Evolutionary conservation across 495 filamentous ascomycete genomes (phyloP).

Genomic region (Lentithecium fluviatile): DNA sequence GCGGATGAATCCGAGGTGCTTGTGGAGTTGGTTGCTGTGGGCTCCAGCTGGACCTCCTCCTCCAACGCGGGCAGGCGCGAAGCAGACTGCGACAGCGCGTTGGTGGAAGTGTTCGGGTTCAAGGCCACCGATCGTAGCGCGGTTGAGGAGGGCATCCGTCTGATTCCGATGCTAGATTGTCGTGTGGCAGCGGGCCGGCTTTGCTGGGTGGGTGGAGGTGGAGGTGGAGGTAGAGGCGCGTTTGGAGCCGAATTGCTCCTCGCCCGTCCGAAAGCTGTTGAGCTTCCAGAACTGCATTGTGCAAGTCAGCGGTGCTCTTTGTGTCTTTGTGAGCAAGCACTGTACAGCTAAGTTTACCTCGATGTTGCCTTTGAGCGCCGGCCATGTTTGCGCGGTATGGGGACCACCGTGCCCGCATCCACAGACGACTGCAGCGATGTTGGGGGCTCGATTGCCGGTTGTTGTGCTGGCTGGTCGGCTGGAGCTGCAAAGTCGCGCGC

Average conservation of each 20-base stretch:
- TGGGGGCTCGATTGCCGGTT: constrained; percentile 15
- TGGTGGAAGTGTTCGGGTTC: background rate
- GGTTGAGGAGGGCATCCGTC: constrained; percentile 19
- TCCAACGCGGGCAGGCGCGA: constrained; percentile 21
- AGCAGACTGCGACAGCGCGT: background rate
- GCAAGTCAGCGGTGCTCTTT: constrained; percentile 16
- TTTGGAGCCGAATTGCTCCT: constrained; percentile 3
- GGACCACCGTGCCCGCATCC: constrained; percentile 20
- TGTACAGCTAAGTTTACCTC: background rate
- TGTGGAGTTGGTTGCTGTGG: background rate
- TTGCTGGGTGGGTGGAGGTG: background rate
- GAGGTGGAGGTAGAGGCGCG: background rate
- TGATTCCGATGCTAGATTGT: constrained; percentile 32
- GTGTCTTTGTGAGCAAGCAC: background rate
- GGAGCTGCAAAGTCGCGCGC: constrained; percentile 26
- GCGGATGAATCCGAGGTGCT: background rate
- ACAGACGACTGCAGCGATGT: constrained; percentile 27
- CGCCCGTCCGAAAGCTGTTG: background rate
- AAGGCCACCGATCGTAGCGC: constrained; percentile 6
- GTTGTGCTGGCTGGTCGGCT: background rate
- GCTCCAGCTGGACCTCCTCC: constrained; percentile 15
- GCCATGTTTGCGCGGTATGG: constrained; percentile 5
- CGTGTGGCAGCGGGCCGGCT: constrained; percentile 17
- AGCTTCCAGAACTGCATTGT: background rate
- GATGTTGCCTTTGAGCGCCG: background rate